Conservation (phyloP, 805 yeast genomes). For the Wickerhamiella australiensis region DNA sequence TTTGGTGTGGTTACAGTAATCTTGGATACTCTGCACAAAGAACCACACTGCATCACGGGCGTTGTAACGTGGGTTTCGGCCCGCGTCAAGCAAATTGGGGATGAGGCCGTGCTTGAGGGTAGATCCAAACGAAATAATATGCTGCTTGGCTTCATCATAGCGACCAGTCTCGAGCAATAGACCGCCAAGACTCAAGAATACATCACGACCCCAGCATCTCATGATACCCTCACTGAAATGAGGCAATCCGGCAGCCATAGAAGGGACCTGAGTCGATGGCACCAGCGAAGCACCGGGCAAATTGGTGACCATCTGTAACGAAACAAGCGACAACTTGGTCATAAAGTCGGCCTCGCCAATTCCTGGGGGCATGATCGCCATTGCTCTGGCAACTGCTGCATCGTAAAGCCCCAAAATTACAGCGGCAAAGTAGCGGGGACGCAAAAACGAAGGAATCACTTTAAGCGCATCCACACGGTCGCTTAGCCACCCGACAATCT, state of each 20-base stretch:
- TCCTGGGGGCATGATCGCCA: slow-evolving; percentile 44
- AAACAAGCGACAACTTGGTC: slow-evolving; percentile 65
- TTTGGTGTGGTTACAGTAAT: slow-evolving; percentile 57
- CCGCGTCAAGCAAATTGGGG: slow-evolving; percentile 86
- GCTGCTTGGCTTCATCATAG: slow-evolving; percentile 63
- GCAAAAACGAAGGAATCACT: slow-evolving; percentile 60
- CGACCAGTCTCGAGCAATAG: slow-evolving; percentile 67
- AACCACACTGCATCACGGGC: slow-evolving; percentile 98
- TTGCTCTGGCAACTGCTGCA: slow-evolving; percentile 59
- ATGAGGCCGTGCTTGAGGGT: slow-evolving; percentile 91
- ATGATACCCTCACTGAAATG: slow-evolving; percentile 82
- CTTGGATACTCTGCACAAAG: slow-evolving; percentile 78
- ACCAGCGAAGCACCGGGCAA: slow-evolving; percentile 63
- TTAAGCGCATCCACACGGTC: slow-evolving; percentile 52
- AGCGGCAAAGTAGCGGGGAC: slow-evolving; percentile 79
- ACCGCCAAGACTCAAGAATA: slow-evolving; percentile 78
- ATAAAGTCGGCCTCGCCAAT: slow-evolving; percentile 58
- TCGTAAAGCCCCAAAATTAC: slow-evolving; percentile 75
- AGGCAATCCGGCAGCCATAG: slow-evolving; percentile 93
- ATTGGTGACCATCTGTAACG: slow-evolving; percentile 74
- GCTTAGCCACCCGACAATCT: slow-evolving; percentile 59
- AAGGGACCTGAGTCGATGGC: slow-evolving; percentile 49
- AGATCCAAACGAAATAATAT: slow-evolving; percentile 75
- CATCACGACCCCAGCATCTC: slow-evolving; percentile 99
- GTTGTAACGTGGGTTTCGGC: slow-evolving; percentile 85